Percentiles rank a stretch among this genome's conserved stretches.
phyloP scores from a whole-genome alignment of 192 early-diverging fungal species.

The Coemansia sp. region DNA sequence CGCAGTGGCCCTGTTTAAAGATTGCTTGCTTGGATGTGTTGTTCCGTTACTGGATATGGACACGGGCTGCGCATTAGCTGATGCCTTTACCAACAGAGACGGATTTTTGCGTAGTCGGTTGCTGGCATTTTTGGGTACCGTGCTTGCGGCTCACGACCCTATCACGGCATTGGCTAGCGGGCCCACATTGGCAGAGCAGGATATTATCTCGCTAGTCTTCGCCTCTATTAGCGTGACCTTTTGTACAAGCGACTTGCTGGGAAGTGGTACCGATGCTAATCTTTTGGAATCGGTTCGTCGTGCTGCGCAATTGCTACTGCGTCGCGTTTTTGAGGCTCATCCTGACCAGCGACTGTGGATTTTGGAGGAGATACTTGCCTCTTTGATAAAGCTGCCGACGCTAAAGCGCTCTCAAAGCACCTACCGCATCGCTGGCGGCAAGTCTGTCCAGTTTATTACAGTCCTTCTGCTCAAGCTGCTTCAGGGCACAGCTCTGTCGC shows the following conservation, averaged over 20 bases:
- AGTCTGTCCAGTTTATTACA: conserved; percentile 69
- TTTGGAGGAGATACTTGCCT: conserved; percentile 83
- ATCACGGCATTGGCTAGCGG: conserved; percentile 21
- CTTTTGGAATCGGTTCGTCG: conserved; percentile 46
- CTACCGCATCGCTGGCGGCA: conserved; percentile 66
- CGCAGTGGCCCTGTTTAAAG: conserved; percentile 37
- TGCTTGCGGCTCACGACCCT: conserved; percentile 23
- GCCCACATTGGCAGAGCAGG: conserved; percentile 35
- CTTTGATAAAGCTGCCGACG: conserved; percentile 69
- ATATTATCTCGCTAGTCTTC: conserved; percentile 47
- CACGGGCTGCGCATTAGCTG: conserved; percentile 18
- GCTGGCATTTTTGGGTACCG: conserved; percentile 24
- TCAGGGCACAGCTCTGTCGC: conserved; percentile 47
- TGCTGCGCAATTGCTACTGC: conserved; percentile 40
- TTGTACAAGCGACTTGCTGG: conserved; percentile 30
- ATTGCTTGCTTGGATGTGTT: conserved; percentile 33
- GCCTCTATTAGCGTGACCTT: conserved; percentile 49
- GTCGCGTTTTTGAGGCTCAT: conserved; percentile 38
- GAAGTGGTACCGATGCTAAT: conserved; percentile 23
- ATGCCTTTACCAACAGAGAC: conserved; percentile 1
- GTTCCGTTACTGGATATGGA: conserved; percentile 39
- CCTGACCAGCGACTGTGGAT: conserved; percentile 74
- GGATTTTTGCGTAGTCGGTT: conserved; percentile 14
- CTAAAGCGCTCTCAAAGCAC: conserved; percentile 57
- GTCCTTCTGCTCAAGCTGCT: conserved; percentile 76